Evolutionary conservation across 352 stramenopile genomes (phyloP), one percentile per base, ranked within the genome.

Genomic region (Hyaloperonospora brassicae): DNA sequence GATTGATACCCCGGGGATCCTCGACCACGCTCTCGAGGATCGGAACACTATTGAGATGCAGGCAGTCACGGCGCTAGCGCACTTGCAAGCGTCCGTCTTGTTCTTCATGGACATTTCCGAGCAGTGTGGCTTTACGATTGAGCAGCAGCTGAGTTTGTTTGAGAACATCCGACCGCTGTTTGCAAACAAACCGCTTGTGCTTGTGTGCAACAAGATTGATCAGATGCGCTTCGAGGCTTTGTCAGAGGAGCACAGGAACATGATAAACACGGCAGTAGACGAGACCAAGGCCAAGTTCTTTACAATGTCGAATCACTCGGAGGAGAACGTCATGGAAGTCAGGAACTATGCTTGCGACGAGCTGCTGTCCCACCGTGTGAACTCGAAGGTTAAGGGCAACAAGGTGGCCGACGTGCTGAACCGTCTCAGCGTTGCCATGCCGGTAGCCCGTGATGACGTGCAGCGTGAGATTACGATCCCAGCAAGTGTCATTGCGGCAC

Each of bases 21-120:
- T 99, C 35, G 97, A 99, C 78, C 95, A 99, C 72, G 69, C 96
- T n/a, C 81, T 99, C 8, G 97, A 99, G 68, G 89, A 99, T 66
- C 84, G 96, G 35, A 99, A 99, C 80, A 99, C 97, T 35, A 99
- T 99, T 76, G 97, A 99, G 62, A 99, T 99, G 97, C 97, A 99
- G 79, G 95, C 97, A 43, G 97, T 99, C 52, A 99, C 97, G 52
- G 97, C 97, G 35, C 78, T 99, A 10, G 97, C 97, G 5, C 97
- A 99, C 72, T 87, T 99, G 66, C 97, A 98, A 62, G 98, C 95
- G 63, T 98, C 95, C 52, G 95, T 99, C 17, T 76, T 99, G 48
- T 99, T 98, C 77, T 99, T 99, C 75, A 91, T 99, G 64, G 97
- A 99, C 79, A 98, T 99, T 58, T 98, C 92, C 6, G 96, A 99